Evolutionary conservation across 495 filamentous ascomycete genomes (phyloP), one percentile per base, ranked within the genome.

Genomic region (Chaetomium tenue): DNA sequence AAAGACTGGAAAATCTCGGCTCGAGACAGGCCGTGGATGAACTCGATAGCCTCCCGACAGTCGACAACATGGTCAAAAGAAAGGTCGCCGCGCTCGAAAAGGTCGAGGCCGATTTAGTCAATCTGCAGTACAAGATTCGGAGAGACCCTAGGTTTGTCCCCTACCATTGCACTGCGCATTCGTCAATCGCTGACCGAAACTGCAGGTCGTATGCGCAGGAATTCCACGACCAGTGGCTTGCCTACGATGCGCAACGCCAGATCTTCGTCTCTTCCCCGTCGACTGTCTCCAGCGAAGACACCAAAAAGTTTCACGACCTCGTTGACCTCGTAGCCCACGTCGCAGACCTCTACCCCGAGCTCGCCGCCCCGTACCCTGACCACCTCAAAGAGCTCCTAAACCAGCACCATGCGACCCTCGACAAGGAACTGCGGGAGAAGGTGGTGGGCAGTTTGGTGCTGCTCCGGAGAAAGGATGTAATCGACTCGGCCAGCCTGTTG

Each of bases 1-100:
- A n/a, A 58, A 28, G 15, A 50, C n/a, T 25, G 44, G 13, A 37
- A 33, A 55, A 37, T 33, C 28, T 30, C 28, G 7, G 11, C 18
- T 1, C 25, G 11, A 8, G 33, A 37, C 50, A 15, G 13, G 23
- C 25, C 16, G 23, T 5, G 28, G 16, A 52, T 16, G 46, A 20
- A 53, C 16, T 9, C 51, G 18, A 37, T 30, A 37, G 22, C 52
- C 28, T 22, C 26, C 26, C 22, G 3, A 11, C 63, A 18, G 52
- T 22, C 39, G 68, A 62, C 71, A 80, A 70, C 58, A 93, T 91
- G 88, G 86, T 84, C 44, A 96, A 96, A 74, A 84, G 91, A 76
- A 93, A 93, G 78, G 79, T 96, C 46, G 90, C 89, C 39, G 93
- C 93, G 47, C 84, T 96, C 71, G 92, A 97, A 78, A 97, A 97